These are phyloP conservation scores for Aspergillus aculeatinus DNA, from an alignment of 2,329 filamentous ascomycete genomes.

Conservation along the genomic window DNA sequence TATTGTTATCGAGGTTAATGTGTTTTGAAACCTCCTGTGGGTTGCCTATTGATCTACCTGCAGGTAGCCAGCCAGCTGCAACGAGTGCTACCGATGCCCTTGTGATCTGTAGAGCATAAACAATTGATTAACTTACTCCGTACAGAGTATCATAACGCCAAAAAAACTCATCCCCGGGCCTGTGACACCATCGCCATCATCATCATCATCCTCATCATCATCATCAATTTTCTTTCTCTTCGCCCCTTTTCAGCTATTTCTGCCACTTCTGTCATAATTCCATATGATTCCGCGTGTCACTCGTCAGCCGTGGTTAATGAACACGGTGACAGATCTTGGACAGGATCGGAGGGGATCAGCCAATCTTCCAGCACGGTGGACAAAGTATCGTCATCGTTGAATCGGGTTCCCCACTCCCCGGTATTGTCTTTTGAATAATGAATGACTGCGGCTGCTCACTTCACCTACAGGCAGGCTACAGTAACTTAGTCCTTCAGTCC, in stretches of 20 bases:
- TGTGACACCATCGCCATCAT: conserved; percentile 1
- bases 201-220: background rate
- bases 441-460: background rate
- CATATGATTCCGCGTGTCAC: background rate
- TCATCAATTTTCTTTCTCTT: background rate
- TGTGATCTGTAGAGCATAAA: background rate
- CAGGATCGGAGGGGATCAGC: background rate
- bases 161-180: conserved; percentile 6
- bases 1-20: background rate
- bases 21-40: background rate
- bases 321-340: background rate
- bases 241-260: background rate
- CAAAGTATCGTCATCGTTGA: conserved; percentile 10
- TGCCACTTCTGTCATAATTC: background rate
- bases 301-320: background rate
- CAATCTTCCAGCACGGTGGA: background rate
- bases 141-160: background rate
- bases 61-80: background rate
- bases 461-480: background rate
- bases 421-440: background rate
- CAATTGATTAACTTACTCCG: no score
- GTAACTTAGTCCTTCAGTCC: background rate
- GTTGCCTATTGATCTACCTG: background rate
- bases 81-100: background rate
- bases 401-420: conserved; percentile 2